phyloP scores from a whole-genome alignment of 306 rosid species.

The Gastrolobium villosum region DNA sequence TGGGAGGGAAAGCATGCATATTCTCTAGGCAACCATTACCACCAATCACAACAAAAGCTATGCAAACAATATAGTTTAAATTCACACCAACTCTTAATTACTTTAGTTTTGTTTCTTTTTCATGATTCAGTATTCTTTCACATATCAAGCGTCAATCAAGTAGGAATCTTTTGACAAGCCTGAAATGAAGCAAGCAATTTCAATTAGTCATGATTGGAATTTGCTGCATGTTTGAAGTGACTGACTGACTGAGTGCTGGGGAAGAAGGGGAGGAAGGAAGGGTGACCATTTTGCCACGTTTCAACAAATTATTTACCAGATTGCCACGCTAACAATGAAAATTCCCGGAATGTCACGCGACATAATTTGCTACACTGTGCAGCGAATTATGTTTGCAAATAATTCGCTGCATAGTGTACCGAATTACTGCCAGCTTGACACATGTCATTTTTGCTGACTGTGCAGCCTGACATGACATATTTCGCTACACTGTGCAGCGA shows the following conservation, averaged over 20 bases:
- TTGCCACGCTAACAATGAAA: too few species aligned
- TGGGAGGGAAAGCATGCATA: constrained; percentile 22
- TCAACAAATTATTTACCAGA: too few species aligned
- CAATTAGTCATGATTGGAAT: neutral
- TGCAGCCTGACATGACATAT: too few species aligned
- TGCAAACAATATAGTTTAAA: constrained; percentile 21
- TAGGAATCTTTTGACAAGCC: constrained; percentile 38
- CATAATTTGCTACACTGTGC: too few species aligned
- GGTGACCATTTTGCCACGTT: too few species aligned
- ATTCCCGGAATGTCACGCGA: too few species aligned
- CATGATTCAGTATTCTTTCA: constrained; percentile 39
- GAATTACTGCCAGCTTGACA: too few species aligned
- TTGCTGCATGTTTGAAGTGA: neutral
- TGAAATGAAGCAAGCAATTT: constrained; percentile 33
- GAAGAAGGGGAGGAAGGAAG: neutral
- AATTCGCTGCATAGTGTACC: too few species aligned
- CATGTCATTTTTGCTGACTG: too few species aligned
- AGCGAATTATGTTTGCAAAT: too few species aligned
- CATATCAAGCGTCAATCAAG: constrained; percentile 39
- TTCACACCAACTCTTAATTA: constrained; percentile 38
- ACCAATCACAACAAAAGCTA: constrained; percentile 13
- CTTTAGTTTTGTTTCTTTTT: constrained; percentile 23
- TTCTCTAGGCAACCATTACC: constrained; percentile 15
- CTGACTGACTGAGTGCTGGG: too few species aligned
- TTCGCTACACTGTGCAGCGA: too few species aligned